A percentile compares a stretch with the other conserved stretches of the same genome.
Evolutionary conservation across 768 basidiomycete species (phyloP).

Genomic region (Goffeauzyma gilvescens): DNA sequence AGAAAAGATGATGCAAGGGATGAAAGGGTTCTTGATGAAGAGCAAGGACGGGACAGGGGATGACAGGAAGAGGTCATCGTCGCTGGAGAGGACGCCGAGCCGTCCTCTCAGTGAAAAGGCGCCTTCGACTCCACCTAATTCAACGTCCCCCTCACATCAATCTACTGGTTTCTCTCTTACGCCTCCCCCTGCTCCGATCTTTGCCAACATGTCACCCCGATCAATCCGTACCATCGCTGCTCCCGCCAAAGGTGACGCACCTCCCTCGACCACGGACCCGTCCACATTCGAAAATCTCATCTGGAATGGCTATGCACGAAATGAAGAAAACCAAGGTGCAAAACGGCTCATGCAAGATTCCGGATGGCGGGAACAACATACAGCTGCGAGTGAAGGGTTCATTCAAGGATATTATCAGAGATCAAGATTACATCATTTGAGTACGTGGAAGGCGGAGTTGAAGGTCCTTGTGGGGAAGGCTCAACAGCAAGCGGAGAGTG

Average conservation of each 20-base stretch:
- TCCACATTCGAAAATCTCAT: slow-evolving; percentile 35
- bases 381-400: slow-evolving; percentile 66
- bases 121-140: no score
- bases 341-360: slow-evolving; percentile 62
- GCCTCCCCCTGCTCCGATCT: no score
- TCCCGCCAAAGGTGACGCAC: slow-evolving; percentile 12
- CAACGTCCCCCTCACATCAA: no score
- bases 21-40: slow-evolving; percentile 13
- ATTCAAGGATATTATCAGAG: slow-evolving; percentile 46
- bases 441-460: slow-evolving; percentile 81
- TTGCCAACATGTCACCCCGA: background rate
- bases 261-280: slow-evolving; percentile 35
- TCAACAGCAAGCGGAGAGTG: slow-evolving; percentile 39
- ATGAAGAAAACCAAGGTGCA: slow-evolving; percentile 52
- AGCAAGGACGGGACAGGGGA: background rate
- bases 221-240: background rate
- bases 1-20: slow-evolving; percentile 21
- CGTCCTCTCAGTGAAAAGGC: no score
- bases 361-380: slow-evolving; percentile 71
- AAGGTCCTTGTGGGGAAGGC: slow-evolving; percentile 60
- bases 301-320: slow-evolving; percentile 46
- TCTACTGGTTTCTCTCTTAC: no score
- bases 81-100: background rate
- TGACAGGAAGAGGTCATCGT: slow-evolving; percentile 1
- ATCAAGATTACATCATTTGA: slow-evolving; percentile 65